phyloP scores from a whole-genome alignment of 1,284 basidiomycete species.

The Irpex sp. region DNA sequence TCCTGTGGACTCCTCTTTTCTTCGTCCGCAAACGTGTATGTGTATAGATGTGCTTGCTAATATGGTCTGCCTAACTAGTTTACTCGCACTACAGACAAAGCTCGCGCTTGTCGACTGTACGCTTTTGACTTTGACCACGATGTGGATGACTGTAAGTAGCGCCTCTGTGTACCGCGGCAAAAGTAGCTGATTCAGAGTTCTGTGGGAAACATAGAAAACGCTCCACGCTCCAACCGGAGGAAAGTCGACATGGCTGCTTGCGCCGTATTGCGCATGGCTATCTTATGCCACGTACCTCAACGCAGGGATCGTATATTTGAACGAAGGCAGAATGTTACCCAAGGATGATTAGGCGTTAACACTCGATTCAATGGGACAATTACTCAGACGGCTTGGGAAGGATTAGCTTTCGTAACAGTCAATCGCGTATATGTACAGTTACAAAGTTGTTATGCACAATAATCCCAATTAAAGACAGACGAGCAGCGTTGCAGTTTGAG shows the following conservation, averaged over 20 bases:
- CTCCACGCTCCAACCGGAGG: conserved; percentile 59
- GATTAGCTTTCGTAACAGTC: neutral
- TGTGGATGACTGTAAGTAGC: conserved; percentile 68
- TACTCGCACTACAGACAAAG: conserved; percentile 46
- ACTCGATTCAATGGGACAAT: neutral
- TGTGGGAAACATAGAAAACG: conserved; percentile 48
- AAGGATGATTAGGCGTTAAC: conserved; percentile 13
- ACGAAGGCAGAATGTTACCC: conserved; percentile 33
- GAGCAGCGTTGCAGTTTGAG: neutral
- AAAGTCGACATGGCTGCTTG: conserved; percentile 62
- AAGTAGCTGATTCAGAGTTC: conserved; percentile 1
- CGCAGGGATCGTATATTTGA: conserved; percentile 67
- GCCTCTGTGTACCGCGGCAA: neutral
- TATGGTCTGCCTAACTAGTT: neutral
- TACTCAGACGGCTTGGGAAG: neutral
- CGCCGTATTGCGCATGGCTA: conserved; percentile 75
- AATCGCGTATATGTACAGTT: too few species aligned
- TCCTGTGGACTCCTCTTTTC: conserved; percentile 80
- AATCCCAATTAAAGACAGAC: neutral
- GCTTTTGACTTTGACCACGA: conserved; percentile 66
- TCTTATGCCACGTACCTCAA: conserved; percentile 79
- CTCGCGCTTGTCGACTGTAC: conserved; percentile 70
- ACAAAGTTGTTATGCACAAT: too few species aligned
- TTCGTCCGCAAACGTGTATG: conserved; percentile 63
- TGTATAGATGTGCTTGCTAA: neutral